These are phyloP conservation scores for Mikania micrantha DNA, from an alignment of 129 eudicot genomes.

Conservation along the genomic window DNA sequence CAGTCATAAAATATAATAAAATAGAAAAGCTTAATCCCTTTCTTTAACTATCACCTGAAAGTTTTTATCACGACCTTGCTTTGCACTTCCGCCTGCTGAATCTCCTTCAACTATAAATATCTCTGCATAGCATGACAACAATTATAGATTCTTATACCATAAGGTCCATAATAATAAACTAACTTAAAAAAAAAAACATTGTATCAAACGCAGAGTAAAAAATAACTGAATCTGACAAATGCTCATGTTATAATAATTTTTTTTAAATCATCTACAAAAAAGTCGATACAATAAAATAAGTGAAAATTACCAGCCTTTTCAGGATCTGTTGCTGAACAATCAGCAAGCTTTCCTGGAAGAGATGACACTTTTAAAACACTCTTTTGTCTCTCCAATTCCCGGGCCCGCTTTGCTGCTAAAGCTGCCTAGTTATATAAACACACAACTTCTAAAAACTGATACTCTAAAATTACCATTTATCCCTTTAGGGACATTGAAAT, in stretches of 20 bases:
- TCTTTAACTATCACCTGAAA: slow-evolving; percentile 55
- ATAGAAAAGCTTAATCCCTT: background rate
- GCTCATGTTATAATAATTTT: background rate
- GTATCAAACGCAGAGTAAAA: background rate
- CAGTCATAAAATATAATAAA: background rate
- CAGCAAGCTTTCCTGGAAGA: slow-evolving; percentile 99
- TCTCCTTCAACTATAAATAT: slow-evolving; percentile 99
- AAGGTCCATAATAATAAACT: too few species aligned
- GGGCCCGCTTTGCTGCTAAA: slow-evolving; percentile 93
- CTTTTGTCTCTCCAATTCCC: slow-evolving; percentile 87
- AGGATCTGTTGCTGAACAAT: slow-evolving; percentile 96
- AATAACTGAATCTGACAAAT: background rate
- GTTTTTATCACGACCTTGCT: slow-evolving; percentile 96
- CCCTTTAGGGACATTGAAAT: background rate
- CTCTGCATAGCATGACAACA: slow-evolving; percentile 38
- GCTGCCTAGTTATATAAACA: slow-evolving; percentile 57
- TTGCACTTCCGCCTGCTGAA: slow-evolving; percentile 99
- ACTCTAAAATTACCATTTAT: background rate
- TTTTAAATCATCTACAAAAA: background rate
- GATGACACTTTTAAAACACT: slow-evolving; percentile 78
- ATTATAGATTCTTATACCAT: background rate
- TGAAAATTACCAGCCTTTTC: slow-evolving; percentile 57
- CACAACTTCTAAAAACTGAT: background rate
- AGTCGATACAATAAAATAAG: background rate
- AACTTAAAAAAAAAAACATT: background rate